phyloP scores from a whole-genome alignment of 2,329 filamentous ascomycete genomes.

The Alternaria viburni region DNA sequence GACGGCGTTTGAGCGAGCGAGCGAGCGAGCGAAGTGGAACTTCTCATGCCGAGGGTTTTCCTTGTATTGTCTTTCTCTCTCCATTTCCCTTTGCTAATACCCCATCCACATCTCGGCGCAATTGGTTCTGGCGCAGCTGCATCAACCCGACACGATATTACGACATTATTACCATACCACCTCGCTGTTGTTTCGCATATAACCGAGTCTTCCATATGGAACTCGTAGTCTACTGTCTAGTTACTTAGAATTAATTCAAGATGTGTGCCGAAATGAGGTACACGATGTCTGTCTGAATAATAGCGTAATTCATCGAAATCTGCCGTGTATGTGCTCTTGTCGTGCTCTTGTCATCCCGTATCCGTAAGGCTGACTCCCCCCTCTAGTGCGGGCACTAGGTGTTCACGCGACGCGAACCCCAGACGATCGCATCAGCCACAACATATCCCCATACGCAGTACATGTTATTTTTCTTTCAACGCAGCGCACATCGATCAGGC shows the following conservation, averaged over 20 bases:
- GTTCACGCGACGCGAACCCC: slow-evolving; percentile 1
- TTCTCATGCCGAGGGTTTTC: neutral
- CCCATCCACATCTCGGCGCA: slow-evolving; percentile 19
- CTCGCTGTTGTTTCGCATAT: slow-evolving; percentile 21
- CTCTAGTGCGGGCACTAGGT: neutral
- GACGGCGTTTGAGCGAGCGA: slow-evolving; percentile 20
- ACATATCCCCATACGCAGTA: neutral
- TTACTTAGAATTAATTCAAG: slow-evolving; percentile 29
- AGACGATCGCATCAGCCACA: neutral
- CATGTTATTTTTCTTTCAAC: neutral
- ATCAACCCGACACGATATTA: slow-evolving; percentile 36
- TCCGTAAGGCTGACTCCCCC: neutral
- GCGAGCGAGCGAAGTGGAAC: neutral
- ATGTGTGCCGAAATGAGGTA: neutral
- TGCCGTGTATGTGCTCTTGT: neutral
- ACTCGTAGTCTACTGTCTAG: slow-evolving; percentile 1
- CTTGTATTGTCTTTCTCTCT: neutral
- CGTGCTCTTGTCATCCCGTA: neutral
- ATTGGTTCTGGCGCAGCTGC: slow-evolving; percentile 12
- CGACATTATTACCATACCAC: slow-evolving; percentile 18
- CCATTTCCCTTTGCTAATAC: slow-evolving; percentile 26
- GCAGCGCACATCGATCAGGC: no score
- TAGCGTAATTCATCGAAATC: slow-evolving; percentile 1
- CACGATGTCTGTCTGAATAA: neutral
- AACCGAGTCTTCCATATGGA: slow-evolving; percentile 3